These are phyloP conservation scores for Lepidium aucheri DNA, from an alignment of 345 rosid genomes.

Conservation along the genomic window DNA sequence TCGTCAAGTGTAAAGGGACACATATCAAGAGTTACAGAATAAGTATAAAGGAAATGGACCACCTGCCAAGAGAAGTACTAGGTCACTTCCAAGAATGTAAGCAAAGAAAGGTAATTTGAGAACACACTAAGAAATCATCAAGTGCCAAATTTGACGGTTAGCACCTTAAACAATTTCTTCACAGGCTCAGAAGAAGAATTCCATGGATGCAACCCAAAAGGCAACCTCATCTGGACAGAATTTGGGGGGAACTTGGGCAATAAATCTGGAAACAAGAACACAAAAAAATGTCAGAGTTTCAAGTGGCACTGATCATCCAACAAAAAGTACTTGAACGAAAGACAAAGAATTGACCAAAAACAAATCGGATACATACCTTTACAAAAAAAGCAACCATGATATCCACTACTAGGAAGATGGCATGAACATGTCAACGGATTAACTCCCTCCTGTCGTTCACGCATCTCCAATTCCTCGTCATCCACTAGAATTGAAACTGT, in stretches of 20 bases:
- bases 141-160: background rate
- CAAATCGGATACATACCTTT: slow-evolving; percentile 47
- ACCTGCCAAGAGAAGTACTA: slow-evolving; percentile 48
- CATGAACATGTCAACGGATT: slow-evolving; percentile 52
- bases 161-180: slow-evolving; percentile 92
- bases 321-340: background rate
- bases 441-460: slow-evolving; percentile 60
- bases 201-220: slow-evolving; percentile 76
- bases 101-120: slow-evolving; percentile 1
- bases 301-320: background rate
- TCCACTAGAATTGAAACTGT: slow-evolving; percentile 50
- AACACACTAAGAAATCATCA: background rate
- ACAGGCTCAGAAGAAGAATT: slow-evolving; percentile 65
- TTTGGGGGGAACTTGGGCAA: slow-evolving; percentile 83
- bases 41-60: slow-evolving; percentile 85
- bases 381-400: slow-evolving; percentile 61
- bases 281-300: slow-evolving; percentile 1
- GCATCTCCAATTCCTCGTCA: slow-evolving; percentile 88
- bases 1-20: slow-evolving; percentile 83
- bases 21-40: slow-evolving; percentile 47
- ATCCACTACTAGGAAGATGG: slow-evolving; percentile 48
- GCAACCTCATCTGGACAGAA: slow-evolving; percentile 77
- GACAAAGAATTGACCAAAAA: background rate
- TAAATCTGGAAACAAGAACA: slow-evolving; percentile 49
- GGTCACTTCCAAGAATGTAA: slow-evolving; percentile 7